A percentile compares a stretch with the other conserved stretches of the same genome.
These are phyloP conservation scores for Verticillium zaregamsianum DNA, from an alignment of 2,329 filamentous ascomycete genomes.

Conservation along the genomic window DNA sequence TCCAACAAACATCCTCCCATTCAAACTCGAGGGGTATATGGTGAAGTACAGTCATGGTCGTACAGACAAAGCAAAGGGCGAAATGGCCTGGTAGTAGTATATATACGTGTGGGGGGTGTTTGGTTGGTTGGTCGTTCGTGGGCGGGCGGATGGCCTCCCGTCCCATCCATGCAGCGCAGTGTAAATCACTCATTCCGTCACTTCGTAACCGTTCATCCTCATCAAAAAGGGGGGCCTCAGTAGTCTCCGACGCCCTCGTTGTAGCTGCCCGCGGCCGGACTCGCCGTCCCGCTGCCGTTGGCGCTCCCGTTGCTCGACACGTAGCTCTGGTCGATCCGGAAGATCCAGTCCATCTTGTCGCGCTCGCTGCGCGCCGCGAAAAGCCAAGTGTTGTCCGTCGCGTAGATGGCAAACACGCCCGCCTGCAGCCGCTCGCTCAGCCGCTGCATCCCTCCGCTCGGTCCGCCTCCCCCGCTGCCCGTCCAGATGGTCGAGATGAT, in stretches of 20 bases:
- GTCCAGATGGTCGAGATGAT: slow-evolving; percentile 54
- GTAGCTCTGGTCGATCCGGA: slow-evolving; percentile 83
- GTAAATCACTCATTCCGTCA: background rate
- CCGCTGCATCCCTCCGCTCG: slow-evolving; percentile 40
- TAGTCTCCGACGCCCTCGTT: slow-evolving; percentile 3
- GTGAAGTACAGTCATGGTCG: background rate
- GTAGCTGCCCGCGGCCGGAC: slow-evolving; percentile 19
- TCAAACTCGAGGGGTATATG: slow-evolving; percentile 1
- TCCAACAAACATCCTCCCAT: background rate
- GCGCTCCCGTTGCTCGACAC: slow-evolving; percentile 42
- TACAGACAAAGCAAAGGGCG: background rate
- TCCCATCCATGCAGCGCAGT: background rate
- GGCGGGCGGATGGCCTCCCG: background rate
- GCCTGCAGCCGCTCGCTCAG: slow-evolving; percentile 57
- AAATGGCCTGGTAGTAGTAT: background rate
- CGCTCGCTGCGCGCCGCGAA: slow-evolving; percentile 86
- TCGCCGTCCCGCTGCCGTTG: slow-evolving; percentile 32
- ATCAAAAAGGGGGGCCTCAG: background rate
- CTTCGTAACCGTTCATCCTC: background rate
- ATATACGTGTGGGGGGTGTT: background rate
- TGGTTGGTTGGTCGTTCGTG: background rate
- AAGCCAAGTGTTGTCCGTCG: slow-evolving; percentile 89
- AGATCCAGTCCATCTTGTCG: slow-evolving; percentile 96
- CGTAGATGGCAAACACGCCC: slow-evolving; percentile 91
- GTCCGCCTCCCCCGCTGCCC: slow-evolving; percentile 34